phyloP scores from a whole-genome alignment of 1,284 basidiomycete genomes.

The Blastosporella zonata region DNA sequence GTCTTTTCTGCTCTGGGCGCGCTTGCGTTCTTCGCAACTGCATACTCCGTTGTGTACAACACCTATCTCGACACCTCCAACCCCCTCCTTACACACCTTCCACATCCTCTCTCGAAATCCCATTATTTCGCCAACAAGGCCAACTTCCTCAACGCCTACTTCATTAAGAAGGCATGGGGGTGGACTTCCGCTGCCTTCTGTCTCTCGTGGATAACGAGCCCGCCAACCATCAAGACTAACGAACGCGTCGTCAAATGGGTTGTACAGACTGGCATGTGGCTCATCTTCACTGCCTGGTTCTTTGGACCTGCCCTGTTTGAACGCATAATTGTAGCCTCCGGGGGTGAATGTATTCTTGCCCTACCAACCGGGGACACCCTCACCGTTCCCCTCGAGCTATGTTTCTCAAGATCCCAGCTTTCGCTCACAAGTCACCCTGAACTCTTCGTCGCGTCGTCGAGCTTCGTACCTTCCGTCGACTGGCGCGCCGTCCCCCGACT shows the following conservation, averaged over 20 bases:
- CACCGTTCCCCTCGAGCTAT: conserved; percentile 58
- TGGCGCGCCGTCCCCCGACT: conserved; percentile 56
- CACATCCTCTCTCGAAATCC: conserved; percentile 63
- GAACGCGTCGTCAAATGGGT: conserved; percentile 55
- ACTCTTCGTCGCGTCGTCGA: conserved; percentile 48
- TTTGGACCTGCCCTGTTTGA: conserved; percentile 86
- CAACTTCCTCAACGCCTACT: conserved; percentile 81
- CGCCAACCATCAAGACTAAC: conserved; percentile 37
- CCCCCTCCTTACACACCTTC: conserved; percentile 60
- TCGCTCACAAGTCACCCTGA: conserved; percentile 61
- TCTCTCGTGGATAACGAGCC: conserved; percentile 53
- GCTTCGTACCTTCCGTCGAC: conserved; percentile 33
- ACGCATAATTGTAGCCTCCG: conserved; percentile 71
- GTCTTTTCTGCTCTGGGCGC: conserved; percentile 31
- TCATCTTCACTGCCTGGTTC: conserved; percentile 85
- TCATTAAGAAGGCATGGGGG: conserved; percentile 90
- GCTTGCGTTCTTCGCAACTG: conserved; percentile 36
- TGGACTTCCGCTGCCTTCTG: conserved; percentile 82
- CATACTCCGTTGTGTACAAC: conserved; percentile 38
- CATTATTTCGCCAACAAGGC: conserved; percentile 81
- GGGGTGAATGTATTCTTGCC: conserved; percentile 76
- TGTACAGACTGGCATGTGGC: conserved; percentile 70
- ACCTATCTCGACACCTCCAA: conserved; percentile 55
- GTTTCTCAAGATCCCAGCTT: conserved; percentile 49
- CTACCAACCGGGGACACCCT: conserved; percentile 57